phyloP scores from a whole-genome alignment of 1,139 yeast genomes.

The Diutina siamensis region DNA sequence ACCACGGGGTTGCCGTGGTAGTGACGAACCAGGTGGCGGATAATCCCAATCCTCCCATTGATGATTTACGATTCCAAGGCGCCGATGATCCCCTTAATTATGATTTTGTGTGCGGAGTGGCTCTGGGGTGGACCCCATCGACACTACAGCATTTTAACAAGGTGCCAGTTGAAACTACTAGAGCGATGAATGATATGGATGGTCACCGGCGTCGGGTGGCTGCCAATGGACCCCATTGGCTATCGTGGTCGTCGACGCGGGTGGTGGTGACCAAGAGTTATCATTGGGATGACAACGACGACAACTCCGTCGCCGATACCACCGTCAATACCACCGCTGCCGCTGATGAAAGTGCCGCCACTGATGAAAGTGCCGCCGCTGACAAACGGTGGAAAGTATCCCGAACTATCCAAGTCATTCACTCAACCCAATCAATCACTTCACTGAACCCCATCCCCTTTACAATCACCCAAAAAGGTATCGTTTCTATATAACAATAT shows the following conservation, averaged over 20 bases:
- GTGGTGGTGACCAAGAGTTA: not conserved
- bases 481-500: not conserved
- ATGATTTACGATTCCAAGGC: not conserved
- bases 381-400: not conserved
- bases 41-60: not conserved
- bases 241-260: not conserved
- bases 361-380: not conserved
- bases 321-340: too few relatives aligned
- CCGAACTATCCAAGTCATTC: not conserved
- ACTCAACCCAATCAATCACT: not conserved
- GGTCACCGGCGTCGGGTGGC: not conserved
- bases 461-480: not conserved
- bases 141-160: not conserved
- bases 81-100: slow-evolving; percentile 2
- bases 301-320: not conserved
- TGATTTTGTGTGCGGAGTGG: not conserved
- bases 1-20: not conserved
- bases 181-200: not conserved
- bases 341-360: not conserved
- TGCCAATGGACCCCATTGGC: slow-evolving; percentile 1
- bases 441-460: not conserved
- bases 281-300: not conserved
- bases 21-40: slow-evolving; percentile 1
- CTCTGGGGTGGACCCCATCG: not conserved
- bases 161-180: not conserved